Base-by-base conservation (phyloP, 139 green algal genomes). In the Micractinium conductrix region DNA sequence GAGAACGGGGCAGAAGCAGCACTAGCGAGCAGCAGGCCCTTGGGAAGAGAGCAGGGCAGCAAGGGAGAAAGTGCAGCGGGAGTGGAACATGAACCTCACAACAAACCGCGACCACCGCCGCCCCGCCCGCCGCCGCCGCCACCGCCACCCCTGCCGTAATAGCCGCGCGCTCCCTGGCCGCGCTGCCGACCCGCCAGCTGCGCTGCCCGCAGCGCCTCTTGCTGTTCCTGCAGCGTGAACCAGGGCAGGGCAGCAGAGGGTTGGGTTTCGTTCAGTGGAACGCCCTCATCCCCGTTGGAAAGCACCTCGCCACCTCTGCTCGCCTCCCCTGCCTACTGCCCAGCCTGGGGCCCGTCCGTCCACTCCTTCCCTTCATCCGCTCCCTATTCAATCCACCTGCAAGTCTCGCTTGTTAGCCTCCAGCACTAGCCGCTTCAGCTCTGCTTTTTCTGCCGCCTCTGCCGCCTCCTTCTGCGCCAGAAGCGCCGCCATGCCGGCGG, bases 351-450 rank as follows among this genome's bases (percentile, higher is more conserved):
- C 14, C 8, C 55, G 9, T 19, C 55, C 14, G 37, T 69, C 4
- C 62, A 14, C 14, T 75, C 22, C 19, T 24, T 35, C 38, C 7
- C 69, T 8, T 33, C 5, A 53, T 24, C 40, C 2, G 2, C 14
- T 30, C 14, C 45, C 76, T 35, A 12, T 9, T 42, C 40, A 19
- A 33, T 48, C 33, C 35, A 58, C 76, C 55, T 82, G 55, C 62
- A 45, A 33, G 65, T 72, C 65, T 22, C 69, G 44, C 43, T 45
- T 74, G 63, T 89, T 81, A 7, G 85, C 91, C 53, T 89, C 87
- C 80, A 98, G 91, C 44, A 95, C 91, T 48, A 96, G 93, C n/a
- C 90, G 87, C 89, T 98, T 98, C 73, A 97, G 92, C 69, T 97
- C 94, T 24, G 78, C 83, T 65, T 91, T 93, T 87, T 97, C 94